Base-by-base conservation (phyloP, 2,329 filamentous ascomycete genomes). In the Fusarium pseudoanthophilum region DNA sequence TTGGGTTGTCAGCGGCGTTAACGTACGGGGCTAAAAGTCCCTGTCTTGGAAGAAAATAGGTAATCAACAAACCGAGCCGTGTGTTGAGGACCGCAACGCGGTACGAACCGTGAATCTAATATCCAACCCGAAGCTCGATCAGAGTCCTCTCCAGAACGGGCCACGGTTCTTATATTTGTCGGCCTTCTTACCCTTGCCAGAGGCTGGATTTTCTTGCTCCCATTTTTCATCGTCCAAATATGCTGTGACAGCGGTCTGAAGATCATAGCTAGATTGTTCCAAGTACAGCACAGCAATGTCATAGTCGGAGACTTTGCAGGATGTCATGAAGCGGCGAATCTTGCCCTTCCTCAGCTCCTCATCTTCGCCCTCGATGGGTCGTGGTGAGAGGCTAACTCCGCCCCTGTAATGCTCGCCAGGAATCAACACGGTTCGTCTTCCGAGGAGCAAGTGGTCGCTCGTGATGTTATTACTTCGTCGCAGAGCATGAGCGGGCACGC, bases 251-350 rank as follows among this genome's bases (percentile, higher is more conserved):
- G 93, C 93, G 34, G 82, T 80, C 7, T 90, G 88, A 21, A 95
- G 83, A 75, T 94, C 87, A 80, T 92, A 94, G 13, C 86, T 85
- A 28, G 86, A 84, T 80, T 93, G 91, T 77, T 94, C 88, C 48
- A 96, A 86, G 80, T 96, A 96, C 26, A 95, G 80, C 34, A 93
- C 80, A 4, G 93, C 93, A 57, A 94, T 85, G 78, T 94, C 92
- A 83, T 91, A 95, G 85, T 95, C 92, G 30, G 89, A 84, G 34
- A 93, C 92, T 79, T 95, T 95, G 82, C 91, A 93, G 3, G 87
- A 86, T 5, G 94, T 90, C 93, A 95, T 95, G 85, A 92, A 95
- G 69, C 92, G 88, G 46, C 93, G 86, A 39, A 95, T 87, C 78
- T 91, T 91, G 24, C 84, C 86, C 82, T 93, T 95, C 71, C 90